Base-by-base conservation (phyloP, 2,329 filamentous ascomycete species). In the Nemania sp. region DNA sequence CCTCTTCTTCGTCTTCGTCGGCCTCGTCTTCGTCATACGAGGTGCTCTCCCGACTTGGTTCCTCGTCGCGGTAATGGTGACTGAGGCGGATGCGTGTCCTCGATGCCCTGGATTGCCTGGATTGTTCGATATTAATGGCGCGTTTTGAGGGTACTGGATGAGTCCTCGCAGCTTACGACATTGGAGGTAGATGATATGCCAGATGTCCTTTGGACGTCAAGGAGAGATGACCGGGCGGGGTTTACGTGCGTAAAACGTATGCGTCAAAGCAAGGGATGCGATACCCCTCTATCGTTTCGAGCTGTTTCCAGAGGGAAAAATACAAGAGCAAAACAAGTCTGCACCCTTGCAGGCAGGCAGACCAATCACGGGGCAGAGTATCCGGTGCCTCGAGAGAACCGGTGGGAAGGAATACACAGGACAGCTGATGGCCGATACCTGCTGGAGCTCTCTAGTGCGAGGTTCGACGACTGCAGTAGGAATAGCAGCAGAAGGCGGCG, bases 151-250 rank as follows among this genome's bases (percentile, higher is more conserved):
- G 55, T 65, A 62, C 15, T 62, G 59, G 60, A 32, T 55, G 46
- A 43, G 53, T 59, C 59, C 21, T 60, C 68, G 63, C 63, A 43
- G 78, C 78, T 78, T 71, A 80, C 78, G 74, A 73, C 78, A 79
- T 80, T 78, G 72, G 74, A 76, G 71, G 74, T 66, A 70, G 65
- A 60, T 68, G 65, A 68, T 68, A 60, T 65, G 66, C 67, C 47
- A 69, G 70, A 72, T 74, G 73, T 75, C 75, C 74, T 80, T 76
- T 72, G 68, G 77, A 78, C 76, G 74, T 61, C 70, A 67, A 69
- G 69, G 77, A 75, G 79, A 72, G 73, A n/a, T n/a, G n/a, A 78
- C 74, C 78, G 76, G 77, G 81, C 77, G 69, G 47, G 11, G 10
- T 4, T 3, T 39, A 11, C 35, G 11, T 4, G 35, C 5, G 15